Conservation (phyloP, 495 filamentous ascomycete species). For the Antarctomyces pellizariae region DNA sequence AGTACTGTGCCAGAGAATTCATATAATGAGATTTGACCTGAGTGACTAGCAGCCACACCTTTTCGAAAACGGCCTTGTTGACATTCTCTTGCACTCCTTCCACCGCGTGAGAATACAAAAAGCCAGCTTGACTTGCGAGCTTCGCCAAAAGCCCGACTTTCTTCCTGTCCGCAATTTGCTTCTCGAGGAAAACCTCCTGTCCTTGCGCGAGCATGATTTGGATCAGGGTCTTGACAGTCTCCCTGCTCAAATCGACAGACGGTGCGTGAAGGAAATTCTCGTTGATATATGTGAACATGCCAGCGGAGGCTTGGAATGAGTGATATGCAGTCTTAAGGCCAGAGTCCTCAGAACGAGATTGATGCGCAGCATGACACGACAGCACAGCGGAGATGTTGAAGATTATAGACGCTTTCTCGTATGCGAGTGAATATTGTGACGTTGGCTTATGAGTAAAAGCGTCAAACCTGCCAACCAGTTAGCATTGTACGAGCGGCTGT, state of each 20-base stretch:
- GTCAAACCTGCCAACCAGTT: constrained; percentile 50
- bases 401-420: constrained; percentile 96
- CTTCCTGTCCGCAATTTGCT: constrained; percentile 80
- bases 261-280: constrained; percentile 97
- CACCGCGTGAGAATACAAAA: constrained; percentile 63
- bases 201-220: constrained; percentile 82
- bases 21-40: constrained; percentile 78
- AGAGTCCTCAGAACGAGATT: constrained; percentile 73
- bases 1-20: constrained; percentile 75
- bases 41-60: constrained; percentile 68
- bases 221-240: constrained; percentile 89
- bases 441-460: constrained; percentile 95
- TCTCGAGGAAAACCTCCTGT: constrained; percentile 93
- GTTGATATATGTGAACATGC: constrained; percentile 99
- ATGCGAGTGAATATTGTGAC: constrained; percentile 85
- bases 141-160: constrained; percentile 86
- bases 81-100: constrained; percentile 90
- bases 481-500: constrained; percentile 3
- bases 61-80: constrained; percentile 77
- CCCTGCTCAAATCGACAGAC: constrained; percentile 77
- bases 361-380: constrained; percentile 85
- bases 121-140: constrained; percentile 70
- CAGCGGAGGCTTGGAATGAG: constrained; percentile 91
- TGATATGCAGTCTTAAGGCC: constrained; percentile 94
- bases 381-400: constrained; percentile 98